Conservation (phyloP, 2,329 filamentous ascomycete genomes). For the Diaporthe ilicicola region DNA sequence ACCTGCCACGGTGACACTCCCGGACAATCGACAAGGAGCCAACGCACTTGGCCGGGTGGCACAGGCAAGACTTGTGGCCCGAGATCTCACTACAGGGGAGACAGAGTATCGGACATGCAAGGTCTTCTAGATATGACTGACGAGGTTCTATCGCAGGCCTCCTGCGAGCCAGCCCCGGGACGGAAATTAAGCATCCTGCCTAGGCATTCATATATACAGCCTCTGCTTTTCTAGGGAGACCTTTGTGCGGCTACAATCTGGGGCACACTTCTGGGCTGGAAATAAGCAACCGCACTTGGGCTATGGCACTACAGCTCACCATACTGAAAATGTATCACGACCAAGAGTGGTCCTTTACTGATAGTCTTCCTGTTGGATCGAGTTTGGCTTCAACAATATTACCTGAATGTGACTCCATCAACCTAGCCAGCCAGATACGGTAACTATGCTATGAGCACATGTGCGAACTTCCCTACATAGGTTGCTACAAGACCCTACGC, state of each 20-base stretch:
- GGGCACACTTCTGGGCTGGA: neutral
- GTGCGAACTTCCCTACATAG: neutral
- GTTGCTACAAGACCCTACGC: neutral
- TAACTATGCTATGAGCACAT: neutral
- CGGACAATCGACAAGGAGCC: neutral
- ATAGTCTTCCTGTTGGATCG: neutral
- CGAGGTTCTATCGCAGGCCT: neutral
- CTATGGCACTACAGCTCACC: neutral
- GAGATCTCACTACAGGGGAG: neutral
- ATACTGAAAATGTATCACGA: neutral
- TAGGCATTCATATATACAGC: neutral
- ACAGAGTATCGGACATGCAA: neutral
- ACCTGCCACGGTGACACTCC: neutral
- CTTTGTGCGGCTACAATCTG: neutral
- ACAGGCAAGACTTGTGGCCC: neutral
- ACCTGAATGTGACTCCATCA: neutral
- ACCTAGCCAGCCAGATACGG: neutral
- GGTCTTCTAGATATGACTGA: too few species aligned
- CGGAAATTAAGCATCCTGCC: neutral
- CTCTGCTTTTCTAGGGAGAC: neutral
- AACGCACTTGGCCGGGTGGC: constrained; percentile 4
- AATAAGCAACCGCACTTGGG: neutral
- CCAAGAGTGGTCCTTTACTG: neutral
- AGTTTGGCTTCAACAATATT: neutral
- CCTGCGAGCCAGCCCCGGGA: neutral